phyloP scores from a whole-genome alignment of 805 yeast genomes.

The Hanseniaspora lindneri region DNA sequence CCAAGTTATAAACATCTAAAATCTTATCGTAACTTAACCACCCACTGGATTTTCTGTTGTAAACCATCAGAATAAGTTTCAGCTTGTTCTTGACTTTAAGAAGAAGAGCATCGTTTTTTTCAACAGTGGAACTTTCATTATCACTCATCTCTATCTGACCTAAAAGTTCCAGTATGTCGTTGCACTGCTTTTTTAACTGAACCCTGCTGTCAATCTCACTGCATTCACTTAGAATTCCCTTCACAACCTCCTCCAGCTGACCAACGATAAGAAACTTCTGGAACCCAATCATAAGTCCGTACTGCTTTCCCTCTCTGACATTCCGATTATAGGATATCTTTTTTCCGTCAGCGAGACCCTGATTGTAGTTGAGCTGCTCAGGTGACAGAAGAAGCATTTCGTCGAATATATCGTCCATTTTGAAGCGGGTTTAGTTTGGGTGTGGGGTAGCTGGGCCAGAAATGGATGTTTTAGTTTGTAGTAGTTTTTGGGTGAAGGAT shows the following conservation, averaged over 20 bases:
- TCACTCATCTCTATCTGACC: background rate
- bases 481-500: no score
- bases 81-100: conserved; percentile 6
- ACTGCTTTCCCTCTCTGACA: conserved; percentile 5
- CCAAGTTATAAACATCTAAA: conserved; percentile 1
- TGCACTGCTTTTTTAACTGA: background rate
- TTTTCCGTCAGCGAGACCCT: conserved; percentile 2
- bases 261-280: conserved; percentile 10
- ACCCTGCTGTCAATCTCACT: background rate
- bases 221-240: background rate
- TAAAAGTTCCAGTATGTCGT: background rate
- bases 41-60: background rate
- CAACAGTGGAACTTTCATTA: background rate
- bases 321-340: conserved; percentile 5
- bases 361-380: conserved; percentile 8
- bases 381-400: conserved; percentile 7
- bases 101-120: background rate
- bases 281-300: conserved; percentile 13
- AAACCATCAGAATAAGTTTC: background rate
- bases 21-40: background rate
- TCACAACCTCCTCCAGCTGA: background rate
- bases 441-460: no score
- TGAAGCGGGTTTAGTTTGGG: background rate
- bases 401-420: conserved; percentile 10
- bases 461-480: no score